Evolutionary conservation across 192 early-diverging fungal species (phyloP).

Genomic region (Coemansia sp.): DNA sequence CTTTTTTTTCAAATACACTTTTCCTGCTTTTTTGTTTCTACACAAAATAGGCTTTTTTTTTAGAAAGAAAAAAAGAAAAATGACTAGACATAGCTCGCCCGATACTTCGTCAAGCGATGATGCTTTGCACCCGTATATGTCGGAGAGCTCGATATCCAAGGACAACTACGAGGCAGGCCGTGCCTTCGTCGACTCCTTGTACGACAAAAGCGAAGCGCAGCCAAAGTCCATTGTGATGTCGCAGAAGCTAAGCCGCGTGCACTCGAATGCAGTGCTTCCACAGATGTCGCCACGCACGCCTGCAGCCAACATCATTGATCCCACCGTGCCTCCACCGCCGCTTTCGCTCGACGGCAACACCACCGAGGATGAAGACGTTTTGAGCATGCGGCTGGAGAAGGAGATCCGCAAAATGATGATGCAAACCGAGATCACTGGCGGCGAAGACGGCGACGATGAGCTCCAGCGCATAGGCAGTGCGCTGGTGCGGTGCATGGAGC

Average conservation of each 20-base stretch:
- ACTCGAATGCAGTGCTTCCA: constrained; percentile 40
- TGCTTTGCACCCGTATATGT: constrained; percentile 20
- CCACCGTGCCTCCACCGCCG: constrained; percentile 17
- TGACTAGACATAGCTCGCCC: background rate
- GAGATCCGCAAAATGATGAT: constrained; percentile 51
- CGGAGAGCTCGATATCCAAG: constrained; percentile 28
- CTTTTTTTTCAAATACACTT: background rate
- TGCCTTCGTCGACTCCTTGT: constrained; percentile 41
- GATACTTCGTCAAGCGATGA: background rate
- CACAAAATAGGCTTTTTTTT: background rate
- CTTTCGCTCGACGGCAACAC: constrained; percentile 17
- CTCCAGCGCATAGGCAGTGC: constrained; percentile 38
- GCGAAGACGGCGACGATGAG: constrained; percentile 31
- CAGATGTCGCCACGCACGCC: constrained; percentile 42
- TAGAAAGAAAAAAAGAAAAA: background rate
- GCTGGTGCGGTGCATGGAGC: constrained; percentile 69
- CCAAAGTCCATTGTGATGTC: constrained; percentile 52
- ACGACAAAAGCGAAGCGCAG: constrained; percentile 12
- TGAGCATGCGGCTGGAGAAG: constrained; percentile 28
- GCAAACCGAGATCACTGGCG: constrained; percentile 30
- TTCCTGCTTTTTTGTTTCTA: background rate
- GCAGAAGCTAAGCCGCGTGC: constrained; percentile 42
- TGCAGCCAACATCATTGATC: background rate
- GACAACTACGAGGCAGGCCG: constrained; percentile 40
- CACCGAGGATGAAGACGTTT: constrained; percentile 26